Base-by-base conservation (phyloP, 2,329 filamentous ascomycete genomes). In the Trichoderma lentiforme region DNA sequence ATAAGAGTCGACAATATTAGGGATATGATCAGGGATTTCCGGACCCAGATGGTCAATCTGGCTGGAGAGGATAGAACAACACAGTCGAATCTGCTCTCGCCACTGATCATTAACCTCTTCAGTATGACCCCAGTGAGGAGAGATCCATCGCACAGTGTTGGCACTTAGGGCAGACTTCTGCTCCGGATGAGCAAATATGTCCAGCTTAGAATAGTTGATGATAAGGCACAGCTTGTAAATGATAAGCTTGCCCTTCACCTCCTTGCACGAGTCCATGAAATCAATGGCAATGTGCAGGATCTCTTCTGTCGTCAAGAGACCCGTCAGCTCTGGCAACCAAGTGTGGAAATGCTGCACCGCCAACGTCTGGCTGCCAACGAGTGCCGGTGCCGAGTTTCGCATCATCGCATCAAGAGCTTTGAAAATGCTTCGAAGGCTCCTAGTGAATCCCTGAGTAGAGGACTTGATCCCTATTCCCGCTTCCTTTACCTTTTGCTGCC, bases 281-380 rank as follows among this genome's bases (percentile, higher is more conserved):
- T 95, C 93, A 73, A 97, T 93, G 53, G 95, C 94, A 74, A 98
- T 92, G 77, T 97, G 92, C 67, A 98, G 84, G 60, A 98, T 95
- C 79, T 98, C 95, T 76, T 94, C 92, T 0, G 91, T 90, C 4
- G 88, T 89, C 78, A 98, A 86, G 47, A 96, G 86, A 2, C 91
- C 90, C 0, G 89, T 86, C 11, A 99, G 88, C 79, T 98, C 95
- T 0, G 96, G 95, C n/a, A 99, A 85, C 96, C 96, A 99, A 0
- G 93, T 93, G 79, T 98, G 95, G 80, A 98, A 97, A 80, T 98
- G 94, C 81, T 99, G 96, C 14, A 98, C 94, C 3, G 97, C 91
- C 64, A 99, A 85, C 0, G 96, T 98, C 82, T 99, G 97, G 74
- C 93, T 98, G 39, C 96, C 96, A 15, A 98, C 93, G 28, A 98